Conservation (phyloP, 2,329 filamentous ascomycete genomes). For the Alternaria hordeiaustralica region DNA sequence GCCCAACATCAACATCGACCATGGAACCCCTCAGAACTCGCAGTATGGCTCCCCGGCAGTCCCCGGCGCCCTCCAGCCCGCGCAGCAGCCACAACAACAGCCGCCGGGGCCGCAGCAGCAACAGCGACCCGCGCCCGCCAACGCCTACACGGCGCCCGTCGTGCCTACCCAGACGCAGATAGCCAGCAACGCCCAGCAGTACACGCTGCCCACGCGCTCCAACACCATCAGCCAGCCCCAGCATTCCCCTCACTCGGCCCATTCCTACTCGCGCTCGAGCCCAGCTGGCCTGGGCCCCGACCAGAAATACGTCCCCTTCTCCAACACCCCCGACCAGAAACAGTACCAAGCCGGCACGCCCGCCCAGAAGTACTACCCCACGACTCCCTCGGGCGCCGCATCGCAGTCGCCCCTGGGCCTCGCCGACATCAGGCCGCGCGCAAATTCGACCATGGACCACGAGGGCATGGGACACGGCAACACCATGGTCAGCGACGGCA, state of each 20-base stretch:
- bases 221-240: slow-evolving; percentile 66
- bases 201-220: slow-evolving; percentile 70
- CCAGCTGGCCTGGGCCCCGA: slow-evolving; percentile 68
- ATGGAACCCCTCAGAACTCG: slow-evolving; percentile 56
- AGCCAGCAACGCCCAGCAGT: slow-evolving; percentile 63
- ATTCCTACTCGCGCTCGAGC: slow-evolving; percentile 82
- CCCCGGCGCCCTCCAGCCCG: slow-evolving; percentile 65
- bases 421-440: slow-evolving; percentile 87
- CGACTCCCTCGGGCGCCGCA: slow-evolving; percentile 62
- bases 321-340: slow-evolving; percentile 67
- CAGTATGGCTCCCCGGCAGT: slow-evolving; percentile 57
- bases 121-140: slow-evolving; percentile 60
- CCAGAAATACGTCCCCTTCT: slow-evolving; percentile 68
- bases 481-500: slow-evolving; percentile 68
- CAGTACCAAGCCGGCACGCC: slow-evolving; percentile 51
- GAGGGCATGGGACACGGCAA: slow-evolving; percentile 64
- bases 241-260: slow-evolving; percentile 37
- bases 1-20: slow-evolving; percentile 66
- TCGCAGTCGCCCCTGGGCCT: slow-evolving; percentile 90
- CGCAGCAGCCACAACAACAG: slow-evolving; percentile 20
- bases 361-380: slow-evolving; percentile 66
- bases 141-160: slow-evolving; percentile 64
- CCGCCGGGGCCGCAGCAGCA: slow-evolving; percentile 31
- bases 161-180: slow-evolving; percentile 62
- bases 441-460: slow-evolving; percentile 81